A percentile compares a stretch with the other conserved stretches of the same genome.
phyloP scores from a whole-genome alignment of 352 stramenopile species.

The Phytopythium helicoides region DNA sequence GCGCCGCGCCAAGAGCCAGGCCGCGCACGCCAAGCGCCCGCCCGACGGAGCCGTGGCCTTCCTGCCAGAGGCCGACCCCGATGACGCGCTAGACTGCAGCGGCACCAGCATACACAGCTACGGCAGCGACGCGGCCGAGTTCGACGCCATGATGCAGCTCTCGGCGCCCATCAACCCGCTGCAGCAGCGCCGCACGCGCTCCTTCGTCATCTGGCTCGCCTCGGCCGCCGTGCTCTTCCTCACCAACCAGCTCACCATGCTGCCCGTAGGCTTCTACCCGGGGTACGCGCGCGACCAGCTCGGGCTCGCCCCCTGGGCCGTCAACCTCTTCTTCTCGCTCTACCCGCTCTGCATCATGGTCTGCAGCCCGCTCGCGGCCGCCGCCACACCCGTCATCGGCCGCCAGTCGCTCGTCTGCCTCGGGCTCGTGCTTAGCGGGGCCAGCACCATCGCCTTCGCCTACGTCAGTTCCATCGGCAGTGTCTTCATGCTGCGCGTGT shows the following conservation, averaged over 20 bases:
- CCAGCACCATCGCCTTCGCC: conserved; percentile 62
- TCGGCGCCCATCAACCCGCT: conserved; percentile 54
- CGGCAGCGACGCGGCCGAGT: conserved; percentile 35
- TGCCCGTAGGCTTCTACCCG: conserved; percentile 76
- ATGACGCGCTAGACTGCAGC: conserved; percentile 31
- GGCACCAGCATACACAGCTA: conserved; percentile 27
- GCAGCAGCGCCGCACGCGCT: conserved; percentile 36
- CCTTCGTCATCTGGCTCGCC: conserved; percentile 43
- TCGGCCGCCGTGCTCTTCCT: conserved; percentile 60
- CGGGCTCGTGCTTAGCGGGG: conserved; percentile 58
- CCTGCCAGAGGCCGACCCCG: conserved; percentile 12
- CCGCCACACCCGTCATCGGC: conserved; percentile 37
- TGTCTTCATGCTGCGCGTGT: conserved; percentile 48
- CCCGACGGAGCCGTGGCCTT: neutral
- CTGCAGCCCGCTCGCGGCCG: conserved; percentile 54
- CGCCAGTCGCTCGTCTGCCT: conserved; percentile 69
- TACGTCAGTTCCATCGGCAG: conserved; percentile 38
- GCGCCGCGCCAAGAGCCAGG: conserved; percentile 4
- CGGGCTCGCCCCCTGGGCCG: conserved; percentile 38
- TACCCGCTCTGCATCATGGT: conserved; percentile 79
- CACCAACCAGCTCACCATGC: conserved; percentile 70
- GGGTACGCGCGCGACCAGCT: conserved; percentile 45
- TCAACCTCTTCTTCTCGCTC: conserved; percentile 71
- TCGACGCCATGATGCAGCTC: conserved; percentile 62
- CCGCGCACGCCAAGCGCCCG: neutral